These are phyloP conservation scores for Dillenia suffruticosa DNA, from an alignment of 164 flowering plant species.

Conservation along the genomic window DNA sequence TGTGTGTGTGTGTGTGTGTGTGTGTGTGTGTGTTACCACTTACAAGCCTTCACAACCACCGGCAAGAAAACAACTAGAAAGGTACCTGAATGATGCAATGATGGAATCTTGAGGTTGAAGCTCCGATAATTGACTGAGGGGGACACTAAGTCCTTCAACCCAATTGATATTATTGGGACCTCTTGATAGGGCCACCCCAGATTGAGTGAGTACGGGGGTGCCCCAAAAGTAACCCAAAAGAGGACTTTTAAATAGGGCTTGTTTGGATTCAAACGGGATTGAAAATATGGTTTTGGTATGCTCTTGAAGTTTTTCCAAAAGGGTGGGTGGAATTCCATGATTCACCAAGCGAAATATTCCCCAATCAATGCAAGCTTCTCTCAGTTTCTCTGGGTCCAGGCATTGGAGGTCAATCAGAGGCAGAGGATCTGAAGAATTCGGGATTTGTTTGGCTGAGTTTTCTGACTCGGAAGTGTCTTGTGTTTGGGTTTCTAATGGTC, in stretches of 20 bases:
- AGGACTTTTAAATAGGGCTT: conserved; percentile 10
- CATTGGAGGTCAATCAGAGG: conserved; percentile 47
- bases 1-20: no score
- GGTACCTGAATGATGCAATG: no score
- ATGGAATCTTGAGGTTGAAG: background rate
- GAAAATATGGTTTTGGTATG: conserved; percentile 31
- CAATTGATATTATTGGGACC: conserved; percentile 26
- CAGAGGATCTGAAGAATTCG: conserved; percentile 12
- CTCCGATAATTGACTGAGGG: conserved; percentile 24
- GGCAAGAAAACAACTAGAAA: no score
- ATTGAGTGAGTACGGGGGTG: conserved; percentile 42
- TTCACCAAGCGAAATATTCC: conserved; percentile 63
- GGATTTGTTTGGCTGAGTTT: background rate
- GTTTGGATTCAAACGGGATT: conserved; percentile 51
- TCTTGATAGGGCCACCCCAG: conserved; percentile 24
- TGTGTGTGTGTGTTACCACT: no score
- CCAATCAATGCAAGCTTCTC: conserved; percentile 50
- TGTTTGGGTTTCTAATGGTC: no score
- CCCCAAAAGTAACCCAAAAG: conserved; percentile 65
- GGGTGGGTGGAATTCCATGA: conserved; percentile 54
- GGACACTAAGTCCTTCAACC: conserved; percentile 51
- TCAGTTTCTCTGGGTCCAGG: conserved; percentile 19
- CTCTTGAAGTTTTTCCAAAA: conserved; percentile 29
- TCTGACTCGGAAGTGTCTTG: no score
- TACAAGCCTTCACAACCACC: no score